Base-by-base conservation (phyloP, 2,329 filamentous ascomycete genomes). In the Mycogone perniciosa region DNA sequence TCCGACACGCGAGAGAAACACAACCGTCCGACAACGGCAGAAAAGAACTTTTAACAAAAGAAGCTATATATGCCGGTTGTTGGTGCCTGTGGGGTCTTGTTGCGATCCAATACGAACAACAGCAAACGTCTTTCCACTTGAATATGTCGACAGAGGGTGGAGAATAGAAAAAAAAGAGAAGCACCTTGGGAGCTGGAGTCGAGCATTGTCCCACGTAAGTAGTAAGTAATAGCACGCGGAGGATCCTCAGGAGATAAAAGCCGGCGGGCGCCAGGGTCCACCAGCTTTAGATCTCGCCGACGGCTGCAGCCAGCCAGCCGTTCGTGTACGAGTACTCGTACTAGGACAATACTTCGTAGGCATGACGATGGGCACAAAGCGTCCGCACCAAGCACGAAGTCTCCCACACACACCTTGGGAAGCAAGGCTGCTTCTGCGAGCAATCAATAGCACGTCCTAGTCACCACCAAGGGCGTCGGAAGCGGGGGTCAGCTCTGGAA, bases 291-390 rank as follows among this genome's bases (percentile, higher is more conserved):
- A 53, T 46, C 42, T 43, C 37, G 46, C 41, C 41, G 46, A 46
- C 34, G 41, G 46, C 51, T 53, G 51, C 42, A 46, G 51, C 46
- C 51, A 53, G 43, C 48, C 48, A 51, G 48, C 43, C 48, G 43
- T 51, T 41, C n/a, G 45, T 38, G 31, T 51, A 42, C n/a, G n/a
- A n/a, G n/a, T n/a, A n/a, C n/a, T n/a, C n/a, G n/a, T 20, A 20
- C 20, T 20, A 20, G 13, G 37, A 42, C 40, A 35, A 42, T 35
- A 35, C 33, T 8, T 35, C 33, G 11, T 35, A 7, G 33, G 33
- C 33, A 11, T 20, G 20, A 13, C 39, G 4, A 29, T 41, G 13
- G 20, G 8, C 11, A 6, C 26, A 26, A 41, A 4, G 10, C 26
- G 39, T 41, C 2, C 7, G 20, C 39, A 11, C n/a, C 6, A 41